Base-by-base conservation (phyloP, 2,329 filamentous ascomycete species). In the Pseudogymnoascus sp. region DNA sequence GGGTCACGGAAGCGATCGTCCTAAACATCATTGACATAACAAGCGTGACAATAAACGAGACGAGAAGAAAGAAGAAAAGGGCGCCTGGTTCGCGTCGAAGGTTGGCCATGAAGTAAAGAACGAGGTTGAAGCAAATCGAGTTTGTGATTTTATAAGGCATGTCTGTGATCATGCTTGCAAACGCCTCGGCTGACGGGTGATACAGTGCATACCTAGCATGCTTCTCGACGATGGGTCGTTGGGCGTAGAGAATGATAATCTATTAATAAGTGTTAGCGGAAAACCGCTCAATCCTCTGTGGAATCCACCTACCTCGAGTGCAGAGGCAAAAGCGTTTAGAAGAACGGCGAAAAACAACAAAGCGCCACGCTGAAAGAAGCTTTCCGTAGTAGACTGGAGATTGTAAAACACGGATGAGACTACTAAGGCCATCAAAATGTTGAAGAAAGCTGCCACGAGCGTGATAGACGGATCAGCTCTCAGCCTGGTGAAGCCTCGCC, bases 1-100 rank as follows among this genome's bases (percentile, higher is more conserved):
- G 82, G 4, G 91, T 92, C 0, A 87, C 78, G 0, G 89, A 87
- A 19, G 83, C 90, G 66, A 93, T 89, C 13, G 85, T 88, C 61
- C 90, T 84, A 83, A 93, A 93, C 66, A 93, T 82, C 86, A 91
- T 91, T 61, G 88, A 91, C 90, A 93, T 93, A 68, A 83, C 82
- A 70, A 95, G 68, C 0, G 89, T 90, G 1, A 85, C 85, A 64
- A 82, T 73, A 76, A 93, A 90, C 2, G 86, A 88, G 71, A 92
- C 82, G 62, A 96, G 79, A 64, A 92, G 74, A 82, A 91, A 96
- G 78, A 91, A 89, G 81, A 96, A 96, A 79, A 93, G 96, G 0
- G 87, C 77, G 1, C 88, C 89, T 0, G 89, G 79, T 67, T 89
- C 86, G 61, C 90, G 83, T 63, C 89, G 83, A 37, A 96, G 78